Evolutionary conservation across 371 early-diverging fungal genomes (phyloP), one percentile per base, ranked within the genome.

Genomic region (Rozella allomycis): DNA sequence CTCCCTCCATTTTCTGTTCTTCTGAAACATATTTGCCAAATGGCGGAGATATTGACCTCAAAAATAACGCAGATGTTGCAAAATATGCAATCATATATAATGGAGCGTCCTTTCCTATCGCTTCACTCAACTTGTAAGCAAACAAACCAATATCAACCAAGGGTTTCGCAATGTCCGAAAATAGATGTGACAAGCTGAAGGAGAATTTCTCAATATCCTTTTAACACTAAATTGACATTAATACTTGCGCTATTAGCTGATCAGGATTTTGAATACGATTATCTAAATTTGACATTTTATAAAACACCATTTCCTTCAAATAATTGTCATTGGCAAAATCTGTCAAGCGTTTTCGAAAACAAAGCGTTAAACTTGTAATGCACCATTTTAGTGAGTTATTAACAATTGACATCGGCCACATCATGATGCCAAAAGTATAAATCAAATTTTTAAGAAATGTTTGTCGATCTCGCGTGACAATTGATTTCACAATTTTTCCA

Each of bases 131-230:
- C 52, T 81, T 83, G 31, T 72, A 65, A 16, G 84, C 74, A 53
- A 81, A 81, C 25, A 82, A 53, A 28, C 1, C 5, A 6, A 35
- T 26, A 35, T 35, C 35, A 1, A 35, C 35, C 7, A 35, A 12
- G 8, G 35, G 35, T 12, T 35, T 35, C 7, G 26, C 17, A 35
- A 35, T 35, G n/a, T 26, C 35, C 19, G 33, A 35, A 22, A 26
- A 35, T 12, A 35, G 12, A 35, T 35, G 35, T n/a, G 33, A 12
- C 5, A 35, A 12, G 11, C 19, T 32, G 25, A 63, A 71, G 20
- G 74, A 60, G 38, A 82, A 80, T 43, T 80, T 76, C 46, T 78
- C 81, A 41, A 81, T 74, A 42, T 81, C 82, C 49, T 25, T n/a
- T n/a, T n/a, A n/a, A n/a, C n/a, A n/a, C n/a, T n/a, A n/a, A n/a